These are phyloP conservation scores for Chalara sp. DNA, from an alignment of 2,329 filamentous ascomycete species.

Conservation along the genomic window DNA sequence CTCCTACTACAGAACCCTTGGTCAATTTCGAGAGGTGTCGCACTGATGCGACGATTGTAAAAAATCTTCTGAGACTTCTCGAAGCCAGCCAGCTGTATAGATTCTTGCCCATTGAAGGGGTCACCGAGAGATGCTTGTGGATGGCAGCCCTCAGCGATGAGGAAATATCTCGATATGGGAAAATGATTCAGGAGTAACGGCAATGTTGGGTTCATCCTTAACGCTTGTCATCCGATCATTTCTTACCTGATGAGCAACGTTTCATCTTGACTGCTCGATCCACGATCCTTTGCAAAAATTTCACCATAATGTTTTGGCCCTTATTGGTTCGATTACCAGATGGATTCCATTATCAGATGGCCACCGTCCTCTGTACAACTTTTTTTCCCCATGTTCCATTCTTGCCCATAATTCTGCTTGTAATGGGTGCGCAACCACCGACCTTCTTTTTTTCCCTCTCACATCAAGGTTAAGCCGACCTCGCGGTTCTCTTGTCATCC, in stretches of 20 bases:
- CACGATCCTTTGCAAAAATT: background rate
- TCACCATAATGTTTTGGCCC: background rate
- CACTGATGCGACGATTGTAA: slow-evolving; percentile 68
- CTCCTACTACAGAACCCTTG: slow-evolving; percentile 58
- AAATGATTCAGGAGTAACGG: slow-evolving; percentile 23
- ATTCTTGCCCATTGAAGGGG: slow-evolving; percentile 68
- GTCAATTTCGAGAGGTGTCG: slow-evolving; percentile 82
- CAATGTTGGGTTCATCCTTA: background rate
- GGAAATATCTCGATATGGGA: slow-evolving; percentile 52
- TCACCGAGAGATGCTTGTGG: slow-evolving; percentile 80
- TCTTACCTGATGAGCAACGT: background rate
- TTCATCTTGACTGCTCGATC: background rate
- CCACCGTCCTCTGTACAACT: background rate
- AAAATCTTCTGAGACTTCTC: slow-evolving; percentile 70
- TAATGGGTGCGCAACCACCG: background rate
- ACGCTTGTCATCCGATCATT: background rate
- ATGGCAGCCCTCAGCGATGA: slow-evolving; percentile 69
- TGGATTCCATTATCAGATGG: background rate
- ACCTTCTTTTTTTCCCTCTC: background rate
- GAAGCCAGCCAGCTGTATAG: slow-evolving; percentile 70
- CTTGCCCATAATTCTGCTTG: background rate
- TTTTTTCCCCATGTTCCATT: background rate
- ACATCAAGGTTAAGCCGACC: background rate
- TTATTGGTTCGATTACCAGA: background rate
- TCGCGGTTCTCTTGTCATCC: background rate